These are phyloP conservation scores for Stachybotrys echinatus DNA, from an alignment of 2,329 filamentous ascomycete species.

Conservation along the genomic window DNA sequence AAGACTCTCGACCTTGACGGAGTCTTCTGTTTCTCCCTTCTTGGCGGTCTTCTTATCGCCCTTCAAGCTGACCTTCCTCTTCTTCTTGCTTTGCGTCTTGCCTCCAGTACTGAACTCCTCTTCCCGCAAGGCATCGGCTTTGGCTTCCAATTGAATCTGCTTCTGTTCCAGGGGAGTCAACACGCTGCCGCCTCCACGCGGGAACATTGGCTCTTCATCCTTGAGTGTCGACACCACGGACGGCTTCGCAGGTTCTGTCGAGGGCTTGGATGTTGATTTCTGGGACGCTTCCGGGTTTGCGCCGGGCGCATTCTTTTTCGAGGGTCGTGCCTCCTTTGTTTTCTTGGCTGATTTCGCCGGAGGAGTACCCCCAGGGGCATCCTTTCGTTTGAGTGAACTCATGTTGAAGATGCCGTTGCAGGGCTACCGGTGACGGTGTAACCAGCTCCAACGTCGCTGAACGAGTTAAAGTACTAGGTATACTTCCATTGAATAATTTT, in stretches of 20 bases:
- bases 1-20: constrained; percentile 74
- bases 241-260: constrained; percentile 18
- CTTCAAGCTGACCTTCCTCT: constrained; percentile 48
- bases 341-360: constrained; percentile 43
- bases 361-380: constrained; percentile 46
- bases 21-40: constrained; percentile 38
- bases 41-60: constrained; percentile 47
- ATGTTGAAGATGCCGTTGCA: constrained; percentile 32
- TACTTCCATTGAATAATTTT: not conserved
- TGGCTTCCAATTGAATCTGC: constrained; percentile 91
- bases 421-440: constrained; percentile 1
- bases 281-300: constrained; percentile 21
- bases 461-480: constrained; percentile 4
- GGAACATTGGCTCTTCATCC: constrained; percentile 86
- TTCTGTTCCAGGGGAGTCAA: constrained; percentile 93
- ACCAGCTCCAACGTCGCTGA: not conserved
- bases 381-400: constrained; percentile 54
- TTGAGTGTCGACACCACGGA: constrained; percentile 43
- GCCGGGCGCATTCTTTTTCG: constrained; percentile 34
- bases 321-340: constrained; percentile 38
- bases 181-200: constrained; percentile 84
- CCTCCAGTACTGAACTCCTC: constrained; percentile 55
- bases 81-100: constrained; percentile 46
- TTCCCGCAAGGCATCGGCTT: constrained; percentile 86
- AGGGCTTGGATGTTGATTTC: constrained; percentile 25